Evolutionary conservation across 345 rosid species (phyloP).

Genomic region (Anacardium occidentale): DNA sequence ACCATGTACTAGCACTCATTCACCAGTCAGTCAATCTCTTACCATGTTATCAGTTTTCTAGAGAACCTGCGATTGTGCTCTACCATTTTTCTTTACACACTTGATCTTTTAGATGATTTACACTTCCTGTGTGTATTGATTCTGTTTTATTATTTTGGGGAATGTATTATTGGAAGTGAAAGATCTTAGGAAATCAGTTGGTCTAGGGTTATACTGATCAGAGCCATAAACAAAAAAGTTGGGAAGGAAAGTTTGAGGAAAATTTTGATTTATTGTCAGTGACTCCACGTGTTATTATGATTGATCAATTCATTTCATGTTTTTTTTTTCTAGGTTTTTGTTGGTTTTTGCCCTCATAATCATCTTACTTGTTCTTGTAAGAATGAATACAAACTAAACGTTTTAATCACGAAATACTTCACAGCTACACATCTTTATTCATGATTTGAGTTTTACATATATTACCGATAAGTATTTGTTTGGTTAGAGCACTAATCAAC

Average conservation of each 20-base stretch:
- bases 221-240: background rate
- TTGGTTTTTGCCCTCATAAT: background rate
- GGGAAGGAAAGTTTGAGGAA: background rate
- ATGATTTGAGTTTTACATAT: background rate
- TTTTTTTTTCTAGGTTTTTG: background rate
- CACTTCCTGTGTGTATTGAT: background rate
- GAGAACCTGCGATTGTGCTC: background rate
- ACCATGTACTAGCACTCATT: background rate
- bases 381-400: background rate
- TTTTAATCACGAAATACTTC: too few relatives aligned
- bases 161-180: background rate
- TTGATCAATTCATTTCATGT: background rate
- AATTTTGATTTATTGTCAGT: background rate
- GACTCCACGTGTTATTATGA: background rate
- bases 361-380: background rate
- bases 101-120: constrained; percentile 1
- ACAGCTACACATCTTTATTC: too few relatives aligned
- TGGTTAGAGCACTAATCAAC: background rate
- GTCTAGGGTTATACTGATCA: background rate
- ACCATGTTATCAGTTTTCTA: background rate
- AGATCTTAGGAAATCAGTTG: background rate
- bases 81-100: background rate
- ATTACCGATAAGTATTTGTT: background rate
- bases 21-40: background rate
- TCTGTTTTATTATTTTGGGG: background rate